Conservation (phyloP, 2,329 filamentous ascomycete genomes). For the Colletotrichum sublineola region DNA sequence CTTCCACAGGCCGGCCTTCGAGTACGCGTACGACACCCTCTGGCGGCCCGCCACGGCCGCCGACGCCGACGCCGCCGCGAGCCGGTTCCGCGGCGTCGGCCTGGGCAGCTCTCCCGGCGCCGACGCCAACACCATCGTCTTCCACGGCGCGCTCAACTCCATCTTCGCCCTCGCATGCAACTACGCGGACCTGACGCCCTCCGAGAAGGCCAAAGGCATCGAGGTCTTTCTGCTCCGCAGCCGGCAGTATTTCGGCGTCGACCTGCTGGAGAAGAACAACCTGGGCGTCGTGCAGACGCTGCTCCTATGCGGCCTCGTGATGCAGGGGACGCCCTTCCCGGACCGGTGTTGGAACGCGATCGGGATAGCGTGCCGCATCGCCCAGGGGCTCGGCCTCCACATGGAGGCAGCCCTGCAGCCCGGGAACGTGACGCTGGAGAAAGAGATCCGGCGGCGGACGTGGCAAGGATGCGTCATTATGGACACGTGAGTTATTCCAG, state of each 20-base stretch:
- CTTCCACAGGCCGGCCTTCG: constrained; percentile 57
- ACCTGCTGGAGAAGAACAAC: constrained; percentile 52
- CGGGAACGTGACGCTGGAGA: constrained; percentile 48
- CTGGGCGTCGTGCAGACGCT: constrained; percentile 57
- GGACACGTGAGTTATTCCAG: constrained; percentile 50
- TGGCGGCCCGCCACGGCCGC: constrained; percentile 48
- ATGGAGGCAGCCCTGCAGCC: constrained; percentile 43
- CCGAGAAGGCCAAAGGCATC: constrained; percentile 12
- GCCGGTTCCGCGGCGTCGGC: constrained; percentile 47
- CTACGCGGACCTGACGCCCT: constrained; percentile 41
- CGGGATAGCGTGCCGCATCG: constrained; percentile 57
- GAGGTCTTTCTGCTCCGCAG: constrained; percentile 17
- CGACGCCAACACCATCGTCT: constrained; percentile 53
- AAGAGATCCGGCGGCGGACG: constrained; percentile 52
- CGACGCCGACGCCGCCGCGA: constrained; percentile 9
- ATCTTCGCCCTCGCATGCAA: constrained; percentile 58
- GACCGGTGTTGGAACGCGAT: constrained; percentile 58
- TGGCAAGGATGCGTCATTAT: constrained; percentile 57
- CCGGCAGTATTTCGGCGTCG: constrained; percentile 45
- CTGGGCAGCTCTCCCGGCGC: constrained; percentile 47
- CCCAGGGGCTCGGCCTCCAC: constrained; percentile 58
- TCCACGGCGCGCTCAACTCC: constrained; percentile 57
- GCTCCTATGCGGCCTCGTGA: constrained; percentile 53
- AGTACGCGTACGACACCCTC: constrained; percentile 54
- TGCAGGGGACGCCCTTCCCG: constrained; percentile 57